phyloP scores from a whole-genome alignment of 73 alveolate genomes.

The Tetrahymena borealis region DNA sequence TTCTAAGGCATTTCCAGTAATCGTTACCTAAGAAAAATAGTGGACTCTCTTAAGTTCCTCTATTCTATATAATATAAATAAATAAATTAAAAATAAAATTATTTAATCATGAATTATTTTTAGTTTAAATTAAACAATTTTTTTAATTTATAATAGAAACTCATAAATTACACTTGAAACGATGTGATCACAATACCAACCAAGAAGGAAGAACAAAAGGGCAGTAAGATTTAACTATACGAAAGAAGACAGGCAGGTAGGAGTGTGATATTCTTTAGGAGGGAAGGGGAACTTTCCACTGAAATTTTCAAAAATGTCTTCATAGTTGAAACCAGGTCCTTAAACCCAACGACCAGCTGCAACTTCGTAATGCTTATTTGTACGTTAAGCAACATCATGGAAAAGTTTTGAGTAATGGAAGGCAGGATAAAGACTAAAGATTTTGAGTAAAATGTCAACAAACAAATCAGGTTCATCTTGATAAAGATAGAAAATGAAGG shows the following conservation, averaged over 20 bases:
- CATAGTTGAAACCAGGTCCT: conserved; percentile 44
- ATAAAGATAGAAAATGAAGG: conserved; percentile 25
- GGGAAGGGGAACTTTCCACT: conserved; percentile 1
- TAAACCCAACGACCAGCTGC: conserved; percentile 44
- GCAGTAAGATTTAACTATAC: not conserved
- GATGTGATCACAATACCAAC: conserved; percentile 54
- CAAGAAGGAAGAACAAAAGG: not conserved
- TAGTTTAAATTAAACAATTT: no score
- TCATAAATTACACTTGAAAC: not conserved
- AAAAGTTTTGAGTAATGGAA: conserved; percentile 39
- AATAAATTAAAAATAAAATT: no score
- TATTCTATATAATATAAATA: conserved; percentile 11
- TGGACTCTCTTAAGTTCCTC: conserved; percentile 44
- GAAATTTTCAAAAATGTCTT: conserved; percentile 3
- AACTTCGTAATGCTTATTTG: conserved; percentile 42
- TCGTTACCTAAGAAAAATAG: conserved; percentile 22
- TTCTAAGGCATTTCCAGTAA: conserved; percentile 34
- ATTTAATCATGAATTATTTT: no score
- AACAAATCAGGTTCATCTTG: conserved; percentile 34
- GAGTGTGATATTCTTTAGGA: conserved; percentile 11
- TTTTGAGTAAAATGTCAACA: conserved; percentile 9
- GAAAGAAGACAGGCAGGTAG: conserved; percentile 5
- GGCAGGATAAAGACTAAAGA: conserved; percentile 49
- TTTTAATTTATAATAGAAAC: no score
- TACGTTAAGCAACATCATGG: conserved; percentile 39